Evolutionary conservation across 139 green algal species (phyloP).

Genomic region (Mesotaenium endlicherianum): DNA sequence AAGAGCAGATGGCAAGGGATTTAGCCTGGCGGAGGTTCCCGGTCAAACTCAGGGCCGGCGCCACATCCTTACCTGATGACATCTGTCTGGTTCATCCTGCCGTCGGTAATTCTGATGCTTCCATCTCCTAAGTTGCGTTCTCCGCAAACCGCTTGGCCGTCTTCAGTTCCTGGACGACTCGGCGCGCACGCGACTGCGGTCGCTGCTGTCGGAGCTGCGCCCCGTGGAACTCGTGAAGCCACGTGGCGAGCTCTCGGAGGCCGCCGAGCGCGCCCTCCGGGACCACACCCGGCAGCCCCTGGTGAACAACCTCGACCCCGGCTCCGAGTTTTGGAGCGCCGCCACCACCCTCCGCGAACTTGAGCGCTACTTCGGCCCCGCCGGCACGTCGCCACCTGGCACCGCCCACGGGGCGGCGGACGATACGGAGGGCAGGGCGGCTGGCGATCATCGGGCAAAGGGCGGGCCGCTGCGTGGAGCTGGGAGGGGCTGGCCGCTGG

Average conservation of each 20-base stretch:
- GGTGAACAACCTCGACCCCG: background rate
- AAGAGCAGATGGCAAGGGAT: no score
- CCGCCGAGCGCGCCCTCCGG: constrained; percentile 54
- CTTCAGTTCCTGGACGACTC: constrained; percentile 66
- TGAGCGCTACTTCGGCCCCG: constrained; percentile 1
- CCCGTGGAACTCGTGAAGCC: constrained; percentile 83
- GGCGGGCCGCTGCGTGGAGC: background rate
- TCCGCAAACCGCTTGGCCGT: background rate
- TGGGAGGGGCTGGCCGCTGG: background rate
- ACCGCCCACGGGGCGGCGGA: no score
- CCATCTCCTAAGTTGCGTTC: no score
- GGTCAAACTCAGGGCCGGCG: no score
- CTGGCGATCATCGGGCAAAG: no score
- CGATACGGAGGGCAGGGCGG: no score
- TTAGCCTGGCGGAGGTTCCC: no score
- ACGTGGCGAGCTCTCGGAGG: constrained; percentile 20
- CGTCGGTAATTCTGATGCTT: no score
- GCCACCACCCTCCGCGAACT: constrained; percentile 1
- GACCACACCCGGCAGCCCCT: constrained; percentile 34
- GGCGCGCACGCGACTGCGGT: constrained; percentile 54
- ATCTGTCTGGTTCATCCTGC: no score
- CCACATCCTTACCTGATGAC: no score
- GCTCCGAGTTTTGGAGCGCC: constrained; percentile 24
- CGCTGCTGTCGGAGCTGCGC: constrained; percentile 64
- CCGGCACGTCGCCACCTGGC: no score